Evolutionary conservation across 176 grass and related monocot species (phyloP), one percentile per base, ranked within the genome.

Genomic region (Pontederia paniculata): DNA sequence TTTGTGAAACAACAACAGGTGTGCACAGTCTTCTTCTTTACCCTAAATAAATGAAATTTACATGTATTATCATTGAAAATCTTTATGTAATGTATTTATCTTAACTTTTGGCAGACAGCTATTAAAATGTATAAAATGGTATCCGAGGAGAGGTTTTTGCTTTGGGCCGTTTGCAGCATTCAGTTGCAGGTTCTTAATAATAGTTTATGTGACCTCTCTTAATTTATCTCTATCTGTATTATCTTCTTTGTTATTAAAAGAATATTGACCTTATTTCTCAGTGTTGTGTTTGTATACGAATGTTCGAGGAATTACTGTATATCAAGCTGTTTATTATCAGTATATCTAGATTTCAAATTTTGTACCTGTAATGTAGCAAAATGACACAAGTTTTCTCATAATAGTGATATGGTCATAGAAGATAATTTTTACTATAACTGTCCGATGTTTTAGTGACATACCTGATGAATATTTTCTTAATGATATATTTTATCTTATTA

Each of bases 1-100:
- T 97, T 81, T 77, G 86, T 97, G 72, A 97, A 88, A 73, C 93
- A 97, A 81, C 93, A 97, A 22, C 93, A 97, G 83, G 93, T 96
- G 65, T 55, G 56, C 10, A 0, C 47, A 16, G 54, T 21, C 23
- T 74, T 16, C 9, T 57, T n/a, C 48, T 9, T 47, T 64, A 50
- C 8, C 6, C 7, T 16, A 50, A 50, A 50, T 50, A 17, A 16
- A 8, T 13, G n/a, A 60, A 10, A 60, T 17, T 59, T 59, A 12
- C 10, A 19, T 41, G 52, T 18, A 37, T 5, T n/a, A 19, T 51
- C 31, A 42, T 12, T 6, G 9, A 48, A 10, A 60, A 66, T 50
- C 60, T 77, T 23, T 44, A 12, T 17, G 42, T 63, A 44, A 15
- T 10, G 18, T 2, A 0, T 48, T 31, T 48, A 9, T 43, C 72